These are phyloP conservation scores for Fusarium floridanum DNA, from an alignment of 2,329 filamentous ascomycete genomes.

Conservation along the genomic window DNA sequence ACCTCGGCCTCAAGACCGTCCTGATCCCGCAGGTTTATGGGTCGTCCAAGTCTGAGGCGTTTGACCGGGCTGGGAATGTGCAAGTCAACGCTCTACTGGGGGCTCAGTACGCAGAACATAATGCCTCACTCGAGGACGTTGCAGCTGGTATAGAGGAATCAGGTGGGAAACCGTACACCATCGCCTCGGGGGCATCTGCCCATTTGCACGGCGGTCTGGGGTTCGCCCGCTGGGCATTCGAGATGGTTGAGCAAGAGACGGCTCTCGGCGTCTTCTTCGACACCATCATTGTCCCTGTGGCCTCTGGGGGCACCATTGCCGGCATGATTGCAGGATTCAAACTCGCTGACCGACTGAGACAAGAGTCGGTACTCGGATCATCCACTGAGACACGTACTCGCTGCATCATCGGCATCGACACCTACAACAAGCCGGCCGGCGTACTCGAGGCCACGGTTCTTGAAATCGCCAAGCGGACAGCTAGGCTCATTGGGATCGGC, in stretches of 20 bases:
- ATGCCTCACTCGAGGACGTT: background rate
- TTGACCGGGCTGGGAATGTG: background rate
- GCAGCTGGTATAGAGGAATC: background rate
- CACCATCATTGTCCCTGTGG: constrained; percentile 6
- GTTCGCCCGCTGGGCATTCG: background rate
- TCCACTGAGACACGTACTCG: background rate
- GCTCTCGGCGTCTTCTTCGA: background rate
- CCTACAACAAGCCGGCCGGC: constrained; percentile 1
- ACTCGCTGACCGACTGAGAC: background rate
- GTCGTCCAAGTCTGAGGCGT: background rate
- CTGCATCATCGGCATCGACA: background rate
- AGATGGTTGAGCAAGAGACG: background rate
- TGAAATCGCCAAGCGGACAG: background rate
- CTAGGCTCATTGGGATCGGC: background rate
- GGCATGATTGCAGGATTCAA: constrained; percentile 12
- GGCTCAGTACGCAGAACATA: background rate
- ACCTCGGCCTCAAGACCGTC: background rate
- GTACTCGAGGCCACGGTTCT: background rate
- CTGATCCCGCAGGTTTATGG: background rate
- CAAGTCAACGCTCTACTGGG: background rate
- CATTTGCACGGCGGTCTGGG: background rate
- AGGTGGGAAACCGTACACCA: background rate
- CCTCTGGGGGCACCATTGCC: constrained; percentile 6
- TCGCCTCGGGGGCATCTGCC: background rate
- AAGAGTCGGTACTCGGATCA: background rate